phyloP scores from a whole-genome alignment of 2,329 filamentous ascomycete genomes.

The Paracoccidioides brasiliensis region DNA sequence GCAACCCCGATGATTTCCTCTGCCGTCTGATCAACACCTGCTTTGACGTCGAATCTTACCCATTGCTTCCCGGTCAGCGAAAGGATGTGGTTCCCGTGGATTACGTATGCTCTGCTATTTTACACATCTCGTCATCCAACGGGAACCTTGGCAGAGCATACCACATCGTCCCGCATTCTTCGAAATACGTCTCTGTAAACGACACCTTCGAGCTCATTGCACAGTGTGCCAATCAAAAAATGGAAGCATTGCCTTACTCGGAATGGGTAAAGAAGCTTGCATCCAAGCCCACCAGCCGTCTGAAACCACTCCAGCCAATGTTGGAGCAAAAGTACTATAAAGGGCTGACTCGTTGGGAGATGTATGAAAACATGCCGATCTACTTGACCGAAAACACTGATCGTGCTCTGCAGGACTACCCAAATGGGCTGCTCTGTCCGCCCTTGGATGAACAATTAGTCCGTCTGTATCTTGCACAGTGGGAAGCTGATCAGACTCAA shows the following conservation, averaged over 20 bases:
- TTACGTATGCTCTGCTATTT: conserved; percentile 12
- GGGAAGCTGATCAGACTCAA: neutral
- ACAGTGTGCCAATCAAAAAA: neutral
- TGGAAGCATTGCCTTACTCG: conserved; percentile 8
- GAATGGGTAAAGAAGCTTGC: conserved; percentile 11
- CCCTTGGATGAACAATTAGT: neutral
- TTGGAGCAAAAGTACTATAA: conserved; percentile 14
- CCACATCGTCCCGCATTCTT: conserved; percentile 12
- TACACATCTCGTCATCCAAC: conserved; percentile 13
- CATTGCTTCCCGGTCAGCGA: conserved; percentile 14
- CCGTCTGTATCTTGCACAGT: neutral
- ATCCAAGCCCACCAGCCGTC: neutral
- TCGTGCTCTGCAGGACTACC: conserved; percentile 3
- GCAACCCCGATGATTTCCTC: conserved; percentile 71
- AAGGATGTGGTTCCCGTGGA: conserved; percentile 19
- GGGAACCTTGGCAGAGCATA: conserved; percentile 11
- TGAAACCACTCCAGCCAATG: conserved; percentile 15
- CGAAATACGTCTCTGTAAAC: conserved; percentile 10
- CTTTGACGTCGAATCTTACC: conserved; percentile 47
- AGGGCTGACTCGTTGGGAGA: conserved; percentile 16
- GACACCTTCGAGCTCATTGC: conserved; percentile 9
- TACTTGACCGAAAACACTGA: conserved; percentile 12
- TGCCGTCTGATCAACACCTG: conserved; percentile 70
- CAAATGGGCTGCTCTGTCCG: neutral
- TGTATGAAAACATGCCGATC: conserved; percentile 17